Evolutionary conservation across 1,284 basidiomycete species (phyloP).

Genomic region (Cutaneotrichosporon sp.): DNA sequence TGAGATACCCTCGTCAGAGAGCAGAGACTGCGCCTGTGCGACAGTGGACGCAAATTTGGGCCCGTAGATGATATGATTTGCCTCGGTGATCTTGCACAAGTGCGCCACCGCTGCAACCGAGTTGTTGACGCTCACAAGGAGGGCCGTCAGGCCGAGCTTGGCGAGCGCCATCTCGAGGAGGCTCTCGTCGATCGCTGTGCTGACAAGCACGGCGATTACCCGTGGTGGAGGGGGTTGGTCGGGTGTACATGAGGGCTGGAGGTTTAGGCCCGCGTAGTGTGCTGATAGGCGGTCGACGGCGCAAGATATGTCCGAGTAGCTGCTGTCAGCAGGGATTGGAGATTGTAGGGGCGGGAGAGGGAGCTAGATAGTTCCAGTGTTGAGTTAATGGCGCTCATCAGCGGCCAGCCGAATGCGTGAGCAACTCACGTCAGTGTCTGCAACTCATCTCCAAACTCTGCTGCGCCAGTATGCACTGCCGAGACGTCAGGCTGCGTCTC

Average conservation of each 20-base stretch:
- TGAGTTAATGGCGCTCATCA: too few species aligned
- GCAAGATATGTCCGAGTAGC: conserved; percentile 48
- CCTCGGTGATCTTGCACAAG: conserved; percentile 58
- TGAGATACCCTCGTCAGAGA: conserved; percentile 44
- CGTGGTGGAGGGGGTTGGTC: conserved; percentile 44
- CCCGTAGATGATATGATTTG: conserved; percentile 58
- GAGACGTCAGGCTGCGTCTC: conserved; percentile 28
- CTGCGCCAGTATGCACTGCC: conserved; percentile 49
- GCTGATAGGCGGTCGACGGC: conserved; percentile 56
- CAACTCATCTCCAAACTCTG: conserved; percentile 48
- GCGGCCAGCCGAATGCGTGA: not conserved
- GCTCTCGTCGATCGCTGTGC: conserved; percentile 55
- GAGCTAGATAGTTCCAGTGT: not conserved
- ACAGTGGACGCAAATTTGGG: conserved; percentile 52
- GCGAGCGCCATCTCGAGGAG: conserved; percentile 57
- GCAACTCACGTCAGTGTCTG: conserved; percentile 43
- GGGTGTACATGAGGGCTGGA: conserved; percentile 16
- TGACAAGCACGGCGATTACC: conserved; percentile 54
- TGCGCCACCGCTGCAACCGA: conserved; percentile 61
- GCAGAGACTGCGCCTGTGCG: conserved; percentile 43
- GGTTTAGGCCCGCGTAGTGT: conserved; percentile 47
- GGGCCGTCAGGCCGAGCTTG: conserved; percentile 55
- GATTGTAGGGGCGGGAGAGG: not conserved
- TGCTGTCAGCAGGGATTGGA: conserved; percentile 20
- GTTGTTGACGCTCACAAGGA: conserved; percentile 62